phyloP scores from a whole-genome alignment of 345 rosid genomes.

The Pugionium dolabratum region DNA sequence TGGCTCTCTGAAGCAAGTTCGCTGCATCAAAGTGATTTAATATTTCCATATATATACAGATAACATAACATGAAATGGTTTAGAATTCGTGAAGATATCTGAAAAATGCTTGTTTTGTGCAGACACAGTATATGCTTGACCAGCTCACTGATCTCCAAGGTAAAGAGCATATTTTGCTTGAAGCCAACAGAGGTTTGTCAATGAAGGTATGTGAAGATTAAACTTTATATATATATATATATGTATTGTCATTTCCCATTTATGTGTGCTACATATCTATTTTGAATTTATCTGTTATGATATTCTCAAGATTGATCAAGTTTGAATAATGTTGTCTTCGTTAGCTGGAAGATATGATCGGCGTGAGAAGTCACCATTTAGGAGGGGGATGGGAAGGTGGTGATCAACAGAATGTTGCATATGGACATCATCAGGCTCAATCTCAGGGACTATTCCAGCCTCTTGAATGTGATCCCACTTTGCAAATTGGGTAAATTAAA shows the following conservation, averaged over 20 bases:
- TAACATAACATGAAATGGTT: constrained; percentile 1
- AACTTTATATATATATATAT: not conserved
- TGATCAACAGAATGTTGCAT: constrained; percentile 63
- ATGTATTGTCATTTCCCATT: not conserved
- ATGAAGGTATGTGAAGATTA: constrained; percentile 55
- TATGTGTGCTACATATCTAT: not conserved
- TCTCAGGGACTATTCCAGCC: constrained; percentile 75
- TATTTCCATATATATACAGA: not conserved
- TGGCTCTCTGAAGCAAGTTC: constrained; percentile 78
- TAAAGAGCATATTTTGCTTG: constrained; percentile 82
- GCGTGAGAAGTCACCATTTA: constrained; percentile 53
- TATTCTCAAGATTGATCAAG: not conserved
- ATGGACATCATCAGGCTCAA: constrained; percentile 64
- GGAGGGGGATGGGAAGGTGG: constrained; percentile 71
- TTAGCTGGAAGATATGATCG: constrained; percentile 87
- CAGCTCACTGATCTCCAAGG: constrained; percentile 90
- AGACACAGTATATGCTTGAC: constrained; percentile 96
- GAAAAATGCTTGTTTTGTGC: constrained; percentile 11
- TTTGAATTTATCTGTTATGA: not conserved
- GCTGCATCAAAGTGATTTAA: constrained; percentile 74
- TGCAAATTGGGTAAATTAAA: constrained; percentile 80
- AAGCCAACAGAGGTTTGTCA: constrained; percentile 82
- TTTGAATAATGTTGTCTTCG: not conserved
- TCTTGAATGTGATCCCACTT: constrained; percentile 88
- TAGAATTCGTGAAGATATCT: constrained; percentile 6